Evolutionary conservation across 2,329 filamentous ascomycete species (phyloP).

Genomic region (Penicillium vulpinum): DNA sequence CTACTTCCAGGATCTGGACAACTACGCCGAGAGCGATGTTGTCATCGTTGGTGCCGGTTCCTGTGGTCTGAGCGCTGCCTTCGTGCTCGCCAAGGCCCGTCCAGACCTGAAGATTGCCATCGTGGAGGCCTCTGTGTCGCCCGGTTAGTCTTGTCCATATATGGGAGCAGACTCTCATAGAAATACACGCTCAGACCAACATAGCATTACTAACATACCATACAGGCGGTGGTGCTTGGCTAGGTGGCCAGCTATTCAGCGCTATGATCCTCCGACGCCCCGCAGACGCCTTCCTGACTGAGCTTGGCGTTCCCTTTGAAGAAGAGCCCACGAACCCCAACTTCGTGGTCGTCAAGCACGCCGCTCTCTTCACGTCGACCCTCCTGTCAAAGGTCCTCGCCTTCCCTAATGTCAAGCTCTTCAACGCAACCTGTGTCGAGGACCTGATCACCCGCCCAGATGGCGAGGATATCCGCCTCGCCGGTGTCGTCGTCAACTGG

Average conservation of each 20-base stretch:
- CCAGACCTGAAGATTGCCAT: slow-evolving; percentile 91
- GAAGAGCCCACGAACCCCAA: slow-evolving; percentile 84
- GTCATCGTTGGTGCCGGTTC: slow-evolving; percentile 91
- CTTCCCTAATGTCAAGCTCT: slow-evolving; percentile 92
- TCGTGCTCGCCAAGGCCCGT: slow-evolving; percentile 77
- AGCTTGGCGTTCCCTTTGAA: slow-evolving; percentile 81
- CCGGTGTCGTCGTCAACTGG: slow-evolving; percentile 95
- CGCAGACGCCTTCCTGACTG: slow-evolving; percentile 77
- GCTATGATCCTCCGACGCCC: slow-evolving; percentile 96
- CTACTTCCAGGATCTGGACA: slow-evolving; percentile 88
- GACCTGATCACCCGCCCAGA: slow-evolving; percentile 81
- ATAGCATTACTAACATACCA: neutral
- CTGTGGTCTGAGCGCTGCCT: slow-evolving; percentile 81
- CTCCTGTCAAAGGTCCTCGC: slow-evolving; percentile 77
- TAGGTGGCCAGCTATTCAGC: slow-evolving; percentile 90
- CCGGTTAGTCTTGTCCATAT: slow-evolving; percentile 49
- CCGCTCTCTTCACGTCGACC: slow-evolving; percentile 86
- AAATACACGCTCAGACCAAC: neutral
- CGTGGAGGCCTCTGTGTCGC: slow-evolving; percentile 82
- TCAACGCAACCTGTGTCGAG: slow-evolving; percentile 91
- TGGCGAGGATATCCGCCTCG: slow-evolving; percentile 64
- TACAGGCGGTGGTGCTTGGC: slow-evolving; percentile 80
- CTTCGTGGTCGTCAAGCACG: slow-evolving; percentile 92
- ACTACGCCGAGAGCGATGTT: slow-evolving; percentile 87
- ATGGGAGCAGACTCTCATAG: neutral